Conservation (phyloP, 306 rosid species). For the Sechiopsis laciniata region DNA sequence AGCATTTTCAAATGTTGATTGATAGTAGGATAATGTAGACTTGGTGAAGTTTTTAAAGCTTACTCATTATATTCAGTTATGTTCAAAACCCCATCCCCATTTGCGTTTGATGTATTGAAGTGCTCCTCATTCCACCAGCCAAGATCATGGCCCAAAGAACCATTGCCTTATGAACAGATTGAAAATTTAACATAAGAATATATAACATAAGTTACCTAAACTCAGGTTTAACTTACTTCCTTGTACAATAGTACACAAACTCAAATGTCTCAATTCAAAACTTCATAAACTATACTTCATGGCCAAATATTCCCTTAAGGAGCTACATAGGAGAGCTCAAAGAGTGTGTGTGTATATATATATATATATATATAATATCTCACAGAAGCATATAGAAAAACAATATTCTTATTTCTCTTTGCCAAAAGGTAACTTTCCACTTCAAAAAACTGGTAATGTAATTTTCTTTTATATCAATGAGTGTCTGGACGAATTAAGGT, state of each 20-base stretch:
- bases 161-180: constrained; percentile 40
- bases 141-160: constrained; percentile 73
- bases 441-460: neutral
- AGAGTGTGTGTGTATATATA: neutral
- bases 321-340: neutral
- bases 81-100: constrained; percentile 69
- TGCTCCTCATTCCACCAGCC: constrained; percentile 98
- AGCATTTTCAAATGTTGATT: constrained; percentile 21
- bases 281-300: neutral
- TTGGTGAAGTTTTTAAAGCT: constrained; percentile 27
- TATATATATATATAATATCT: neutral
- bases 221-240: neutral
- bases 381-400: neutral
- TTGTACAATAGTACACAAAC: neutral
- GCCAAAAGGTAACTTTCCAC: neutral
- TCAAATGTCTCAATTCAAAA: neutral
- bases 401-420: neutral
- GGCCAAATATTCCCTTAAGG: neutral
- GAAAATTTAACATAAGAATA: constrained; percentile 20
- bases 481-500: no score
- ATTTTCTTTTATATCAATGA: no score
- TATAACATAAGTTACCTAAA: neutral
- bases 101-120: constrained; percentile 82
- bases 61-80: constrained; percentile 81
- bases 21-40: constrained; percentile 16